Base-by-base conservation (phyloP, 768 basidiomycete genomes). In the Lenzites betulinus region DNA sequence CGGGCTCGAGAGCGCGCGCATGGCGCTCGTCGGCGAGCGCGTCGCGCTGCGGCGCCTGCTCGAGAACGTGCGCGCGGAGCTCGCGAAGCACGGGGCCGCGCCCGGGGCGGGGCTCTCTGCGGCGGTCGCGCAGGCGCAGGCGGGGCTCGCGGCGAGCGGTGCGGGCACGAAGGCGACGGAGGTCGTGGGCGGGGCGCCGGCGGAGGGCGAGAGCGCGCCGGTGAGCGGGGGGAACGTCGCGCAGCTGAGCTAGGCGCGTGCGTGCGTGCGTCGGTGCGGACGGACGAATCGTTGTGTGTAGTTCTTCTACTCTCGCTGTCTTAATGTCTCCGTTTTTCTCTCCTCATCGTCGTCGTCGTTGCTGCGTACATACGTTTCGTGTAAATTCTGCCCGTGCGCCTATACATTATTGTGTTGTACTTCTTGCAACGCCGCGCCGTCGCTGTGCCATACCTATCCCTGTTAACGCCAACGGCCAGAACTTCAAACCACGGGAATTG, bases 21-120 rank as follows among this genome's bases (percentile, higher is more conserved):
- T 92, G 75, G 82, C 86, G 39, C 77, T 98, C 42, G 85, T 92
- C 54, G 87, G 82, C 67, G 96, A 98, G 70, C 83, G 93, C 53
- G 72, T 88, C 52, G 82, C 81, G 42, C 68, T 93, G 54, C 88
- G 86, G 74, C 86, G 83, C 71, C 82, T 86, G 79, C 72, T 93
- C 50, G 92, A 93, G 42, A 78, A 76, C 7, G 85, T 92, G 7
- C 77, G 82, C 51, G 73, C 74, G 1, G 90, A 93, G 78, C 75
- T 92, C 60, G 78, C 83, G 41, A 83, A 82, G 74, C 83, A 81
- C 1, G 54, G 59, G 35, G 58, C 57, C 12, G 64, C 60, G 33
- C 62, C 64, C 8, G 52, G 54, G 23, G 57, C 58, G 38, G 67
- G 59, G 25, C 65, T 69, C 39, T 69, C 71, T 39, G 70, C 67